Evolutionary conservation across 2,329 filamentous ascomycete species (phyloP), one percentile per base, ranked within the genome.

Genomic region (Calonectria honghensis): DNA sequence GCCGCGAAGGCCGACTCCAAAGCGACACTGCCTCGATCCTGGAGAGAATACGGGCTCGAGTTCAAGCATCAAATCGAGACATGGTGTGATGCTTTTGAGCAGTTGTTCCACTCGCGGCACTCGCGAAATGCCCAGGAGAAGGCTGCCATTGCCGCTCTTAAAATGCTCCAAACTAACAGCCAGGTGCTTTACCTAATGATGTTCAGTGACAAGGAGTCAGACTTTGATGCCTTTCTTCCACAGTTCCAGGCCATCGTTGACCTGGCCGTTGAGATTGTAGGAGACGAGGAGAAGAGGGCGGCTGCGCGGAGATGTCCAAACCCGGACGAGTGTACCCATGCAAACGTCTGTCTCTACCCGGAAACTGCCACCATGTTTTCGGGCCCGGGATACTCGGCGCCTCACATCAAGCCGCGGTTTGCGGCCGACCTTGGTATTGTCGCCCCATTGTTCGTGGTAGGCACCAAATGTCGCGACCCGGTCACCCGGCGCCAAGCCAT

Each of bases 341-440:
- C 80, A 81, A 74, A 79, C 31, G 61, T 79, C 20, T 68, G 71
- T n/a, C 57, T 63, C 11, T 73, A 75, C 70, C 52, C 75, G 50
- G 45, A 68, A 50, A 45, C 51, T 24, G 69, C 76, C 77, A 48
- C 85, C 85, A 67, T 84, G 83, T 68, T 88, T 87, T 74, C 78
- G 11, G 84, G 84, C 13, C 85, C 86, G 11, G 85, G 86, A 54
- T 85, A 85, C 39, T 88, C 87, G 72, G 85, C 85, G 9, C 85
- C 89, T 0, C 90, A 91, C 76, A 89, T 92, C 79, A 91, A 90
- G 80, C 89, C 90, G 1, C 91, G 89, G 77, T 94, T 94, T 82
- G 91, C 91, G 54, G 89, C 92, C 31, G 91, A 93, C 66, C 83
- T 93, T 14, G 92, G 92, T 24, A 90, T 94, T 70, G 88, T 94